Evolutionary conservation across 371 early-diverging fungal species (phyloP).

Genomic region (Mucor sp.): DNA sequence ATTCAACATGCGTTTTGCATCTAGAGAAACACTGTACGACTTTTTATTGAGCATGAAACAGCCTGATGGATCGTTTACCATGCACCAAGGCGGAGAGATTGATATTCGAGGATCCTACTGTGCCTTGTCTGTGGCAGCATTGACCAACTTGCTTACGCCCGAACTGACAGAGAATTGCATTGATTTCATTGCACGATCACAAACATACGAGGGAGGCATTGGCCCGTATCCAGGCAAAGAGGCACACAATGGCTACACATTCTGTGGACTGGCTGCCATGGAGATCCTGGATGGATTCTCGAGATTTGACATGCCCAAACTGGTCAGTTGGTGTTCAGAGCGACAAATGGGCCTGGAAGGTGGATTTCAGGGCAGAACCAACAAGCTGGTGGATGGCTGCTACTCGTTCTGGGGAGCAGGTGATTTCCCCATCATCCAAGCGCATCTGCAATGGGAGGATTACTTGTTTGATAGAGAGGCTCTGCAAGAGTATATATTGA

Average conservation of each 20-base stretch:
- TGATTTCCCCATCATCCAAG: conserved; percentile 75
- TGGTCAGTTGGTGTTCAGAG: conserved; percentile 73
- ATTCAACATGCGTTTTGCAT: not conserved
- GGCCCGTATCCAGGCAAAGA: conserved; percentile 88
- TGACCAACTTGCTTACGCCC: conserved; percentile 80
- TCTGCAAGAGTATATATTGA: conserved; percentile 84
- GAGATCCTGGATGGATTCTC: conserved; percentile 72
- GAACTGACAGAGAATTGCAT: conserved; percentile 73
- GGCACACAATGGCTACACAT: conserved; percentile 98
- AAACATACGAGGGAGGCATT: conserved; percentile 97
- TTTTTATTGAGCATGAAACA: conserved; percentile 87
- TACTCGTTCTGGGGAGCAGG: conserved; percentile 98
- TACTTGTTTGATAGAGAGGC: conserved; percentile 69
- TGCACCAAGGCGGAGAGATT: conserved; percentile 93
- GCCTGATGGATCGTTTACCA: conserved; percentile 87
- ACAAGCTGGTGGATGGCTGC: conserved; percentile 98
- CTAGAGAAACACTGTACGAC: conserved; percentile 60
- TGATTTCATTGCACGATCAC: conserved; percentile 73
- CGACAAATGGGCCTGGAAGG: conserved; percentile 93
- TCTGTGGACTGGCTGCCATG: conserved; percentile 92
- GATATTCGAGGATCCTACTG: conserved; percentile 95
- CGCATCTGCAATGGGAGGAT: conserved; percentile 32
- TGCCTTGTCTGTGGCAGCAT: conserved; percentile 77
- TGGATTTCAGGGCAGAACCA: conserved; percentile 96
- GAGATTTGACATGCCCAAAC: conserved; percentile 57